Conservation (phyloP, 2,329 filamentous ascomycete species). For the Apiospora arundinis region DNA sequence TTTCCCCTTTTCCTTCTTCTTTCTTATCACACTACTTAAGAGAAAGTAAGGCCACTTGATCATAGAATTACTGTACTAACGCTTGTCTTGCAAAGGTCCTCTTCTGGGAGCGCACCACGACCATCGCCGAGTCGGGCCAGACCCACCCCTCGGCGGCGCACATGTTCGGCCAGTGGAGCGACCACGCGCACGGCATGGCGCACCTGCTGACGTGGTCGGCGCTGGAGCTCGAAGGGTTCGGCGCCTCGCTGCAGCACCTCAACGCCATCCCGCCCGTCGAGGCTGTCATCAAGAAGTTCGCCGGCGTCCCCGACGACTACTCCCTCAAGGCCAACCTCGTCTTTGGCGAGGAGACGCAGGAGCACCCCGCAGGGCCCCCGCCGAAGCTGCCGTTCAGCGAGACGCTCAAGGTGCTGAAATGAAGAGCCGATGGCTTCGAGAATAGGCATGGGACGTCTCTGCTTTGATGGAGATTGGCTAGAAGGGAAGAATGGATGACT, state of each 20-base stretch:
- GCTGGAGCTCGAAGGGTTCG: conserved; percentile 34
- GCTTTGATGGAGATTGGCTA: neutral
- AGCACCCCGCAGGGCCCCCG: conserved; percentile 29
- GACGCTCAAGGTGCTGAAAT: conserved; percentile 33
- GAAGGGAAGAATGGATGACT: neutral
- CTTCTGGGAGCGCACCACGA: conserved; percentile 33
- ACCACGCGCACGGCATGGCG: conserved; percentile 31
- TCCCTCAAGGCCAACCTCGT: conserved; percentile 33
- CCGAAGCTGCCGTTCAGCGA: conserved; percentile 31
- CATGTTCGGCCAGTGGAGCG: conserved; percentile 30
- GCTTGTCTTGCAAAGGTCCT: no score
- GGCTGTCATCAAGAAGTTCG: conserved; percentile 31
- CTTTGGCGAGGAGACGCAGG: conserved; percentile 32
- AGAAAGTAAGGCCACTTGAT: no score
- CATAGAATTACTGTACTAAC: no score
- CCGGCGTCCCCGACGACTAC: conserved; percentile 30
- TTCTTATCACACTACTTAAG: no score
- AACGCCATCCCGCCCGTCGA: conserved; percentile 33
- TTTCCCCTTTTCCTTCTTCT: neutral
- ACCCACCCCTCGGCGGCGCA: conserved; percentile 30
- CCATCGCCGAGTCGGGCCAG: conserved; percentile 29
- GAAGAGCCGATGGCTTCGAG: neutral
- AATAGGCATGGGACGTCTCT: neutral
- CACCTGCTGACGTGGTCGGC: conserved; percentile 35
- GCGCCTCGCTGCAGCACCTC: conserved; percentile 36